Evolutionary conservation across 371 early-diverging fungal species (phyloP).

Genomic region (Mucor lusitanicus): DNA sequence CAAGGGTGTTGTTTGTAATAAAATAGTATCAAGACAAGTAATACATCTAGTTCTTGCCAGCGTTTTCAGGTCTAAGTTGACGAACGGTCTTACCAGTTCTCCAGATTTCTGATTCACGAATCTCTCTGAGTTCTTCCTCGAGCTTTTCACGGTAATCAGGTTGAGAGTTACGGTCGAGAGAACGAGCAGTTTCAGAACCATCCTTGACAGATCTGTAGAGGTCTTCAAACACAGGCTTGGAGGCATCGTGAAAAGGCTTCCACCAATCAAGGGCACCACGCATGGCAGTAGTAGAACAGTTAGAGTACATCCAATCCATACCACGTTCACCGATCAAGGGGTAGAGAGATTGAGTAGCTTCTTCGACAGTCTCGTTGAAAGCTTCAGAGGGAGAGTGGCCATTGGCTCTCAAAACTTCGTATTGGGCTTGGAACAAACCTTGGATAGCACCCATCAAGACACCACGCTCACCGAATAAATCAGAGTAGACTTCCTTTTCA

Average conservation of each 20-base stretch:
- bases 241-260: conserved; percentile 88
- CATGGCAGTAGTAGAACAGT: conserved; percentile 95
- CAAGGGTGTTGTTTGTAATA: not conserved
- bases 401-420: conserved; percentile 93
- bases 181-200: conserved; percentile 89
- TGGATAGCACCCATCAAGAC: conserved; percentile 98
- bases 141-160: conserved; percentile 91
- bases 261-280: conserved; percentile 98
- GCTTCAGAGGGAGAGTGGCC: conserved; percentile 97
- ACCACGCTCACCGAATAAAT: conserved; percentile 97
- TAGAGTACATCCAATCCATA: conserved; percentile 97
- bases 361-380: conserved; percentile 99
- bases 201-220: conserved; percentile 87
- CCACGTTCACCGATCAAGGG: conserved; percentile 96
- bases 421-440: conserved; percentile 96
- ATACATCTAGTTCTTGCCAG: conserved; percentile 31
- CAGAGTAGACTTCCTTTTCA: conserved; percentile 96
- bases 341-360: conserved; percentile 97
- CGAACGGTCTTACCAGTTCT: conserved; percentile 91
- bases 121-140: conserved; percentile 88
- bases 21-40: not conserved
- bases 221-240: conserved; percentile 93
- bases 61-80: conserved; percentile 81
- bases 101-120: conserved; percentile 66
- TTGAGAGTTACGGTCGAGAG: conserved; percentile 86